These are phyloP conservation scores for Peniophora sp. DNA, from an alignment of 1,284 basidiomycete species.

Conservation along the genomic window DNA sequence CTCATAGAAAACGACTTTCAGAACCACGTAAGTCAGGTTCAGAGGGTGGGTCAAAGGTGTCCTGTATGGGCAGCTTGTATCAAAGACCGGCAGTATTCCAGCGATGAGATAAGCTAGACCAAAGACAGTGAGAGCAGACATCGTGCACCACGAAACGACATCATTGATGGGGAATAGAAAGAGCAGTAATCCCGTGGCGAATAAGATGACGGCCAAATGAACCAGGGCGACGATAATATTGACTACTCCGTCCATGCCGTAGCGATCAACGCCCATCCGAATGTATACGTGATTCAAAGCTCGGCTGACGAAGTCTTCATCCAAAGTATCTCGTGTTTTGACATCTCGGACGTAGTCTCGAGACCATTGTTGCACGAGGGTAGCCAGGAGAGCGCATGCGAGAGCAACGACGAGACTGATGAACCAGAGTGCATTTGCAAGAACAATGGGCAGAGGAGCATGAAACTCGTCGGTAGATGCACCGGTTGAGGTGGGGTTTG, in stretches of 20 bases:
- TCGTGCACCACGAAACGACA: too few relatives aligned
- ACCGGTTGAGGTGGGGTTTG: too few relatives aligned
- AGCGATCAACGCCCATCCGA: conserved; percentile 25
- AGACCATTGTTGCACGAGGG: conserved; percentile 2
- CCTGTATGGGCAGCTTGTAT: background rate
- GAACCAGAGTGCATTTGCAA: background rate
- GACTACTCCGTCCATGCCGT: conserved; percentile 28
- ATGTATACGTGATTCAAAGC: conserved; percentile 29
- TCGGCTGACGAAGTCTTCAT: conserved; percentile 17
- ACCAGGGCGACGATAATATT: conserved; percentile 32
- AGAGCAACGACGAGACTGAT: background rate
- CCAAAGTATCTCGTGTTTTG: conserved; percentile 23
- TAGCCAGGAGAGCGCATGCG: background rate
- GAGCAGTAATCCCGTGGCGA: conserved; percentile 30
- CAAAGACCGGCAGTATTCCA: background rate
- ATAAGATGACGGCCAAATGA: conserved; percentile 31
- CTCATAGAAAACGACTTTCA: too few relatives aligned
- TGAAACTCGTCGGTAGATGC: background rate
- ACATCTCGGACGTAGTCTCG: conserved; percentile 16
- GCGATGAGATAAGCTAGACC: background rate
- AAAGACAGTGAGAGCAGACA: too few relatives aligned
- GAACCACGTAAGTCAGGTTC: too few relatives aligned
- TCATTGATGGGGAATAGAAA: conserved; percentile 28
- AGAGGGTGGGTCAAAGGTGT: background rate
- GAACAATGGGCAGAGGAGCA: background rate